These are phyloP conservation scores for Phylloporus sp. DNA, from an alignment of 768 basidiomycete species.

Conservation along the genomic window DNA sequence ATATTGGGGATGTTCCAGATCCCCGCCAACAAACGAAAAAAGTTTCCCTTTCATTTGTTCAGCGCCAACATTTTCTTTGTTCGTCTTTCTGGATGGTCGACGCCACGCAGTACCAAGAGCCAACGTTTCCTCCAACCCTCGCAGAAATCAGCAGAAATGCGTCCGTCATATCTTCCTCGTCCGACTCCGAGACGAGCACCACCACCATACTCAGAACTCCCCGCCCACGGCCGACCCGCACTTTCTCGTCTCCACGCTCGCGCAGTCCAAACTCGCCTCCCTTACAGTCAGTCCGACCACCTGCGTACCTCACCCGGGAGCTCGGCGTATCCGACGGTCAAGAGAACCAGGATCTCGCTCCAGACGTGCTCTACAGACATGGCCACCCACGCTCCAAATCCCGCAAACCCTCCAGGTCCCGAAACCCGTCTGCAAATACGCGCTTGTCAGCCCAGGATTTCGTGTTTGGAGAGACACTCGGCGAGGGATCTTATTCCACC, in stretches of 20 bases:
- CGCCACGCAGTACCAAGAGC: slow-evolving; percentile 1
- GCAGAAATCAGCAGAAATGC: slow-evolving; percentile 71
- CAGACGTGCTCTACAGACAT: not conserved
- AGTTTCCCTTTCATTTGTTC: not conserved
- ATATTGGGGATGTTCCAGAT: slow-evolving; percentile 15
- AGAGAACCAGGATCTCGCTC: slow-evolving; percentile 10
- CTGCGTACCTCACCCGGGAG: slow-evolving; percentile 56
- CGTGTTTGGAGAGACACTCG: slow-evolving; percentile 65
- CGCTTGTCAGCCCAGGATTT: slow-evolving; percentile 57
- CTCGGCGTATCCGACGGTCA: slow-evolving; percentile 39
- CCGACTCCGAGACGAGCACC: slow-evolving; percentile 46
- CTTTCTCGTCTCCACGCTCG: slow-evolving; percentile 60
- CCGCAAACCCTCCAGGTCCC: slow-evolving; percentile 35
- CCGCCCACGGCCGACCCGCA: slow-evolving; percentile 52
- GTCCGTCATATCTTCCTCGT: slow-evolving; percentile 67
- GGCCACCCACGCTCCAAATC: slow-evolving; percentile 37
- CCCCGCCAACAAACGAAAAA: slow-evolving; percentile 6
- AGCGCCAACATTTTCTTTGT: not conserved
- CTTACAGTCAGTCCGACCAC: slow-evolving; percentile 31
- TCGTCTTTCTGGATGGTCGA: slow-evolving; percentile 6
- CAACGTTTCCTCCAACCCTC: slow-evolving; percentile 36
- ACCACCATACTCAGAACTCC: slow-evolving; percentile 39
- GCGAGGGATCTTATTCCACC: slow-evolving; percentile 80
- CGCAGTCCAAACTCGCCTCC: slow-evolving; percentile 45
- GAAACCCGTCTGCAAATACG: slow-evolving; percentile 44